Evolutionary conservation across 1,284 basidiomycete genomes (phyloP).

Genomic region (Schizophyllum commune): DNA sequence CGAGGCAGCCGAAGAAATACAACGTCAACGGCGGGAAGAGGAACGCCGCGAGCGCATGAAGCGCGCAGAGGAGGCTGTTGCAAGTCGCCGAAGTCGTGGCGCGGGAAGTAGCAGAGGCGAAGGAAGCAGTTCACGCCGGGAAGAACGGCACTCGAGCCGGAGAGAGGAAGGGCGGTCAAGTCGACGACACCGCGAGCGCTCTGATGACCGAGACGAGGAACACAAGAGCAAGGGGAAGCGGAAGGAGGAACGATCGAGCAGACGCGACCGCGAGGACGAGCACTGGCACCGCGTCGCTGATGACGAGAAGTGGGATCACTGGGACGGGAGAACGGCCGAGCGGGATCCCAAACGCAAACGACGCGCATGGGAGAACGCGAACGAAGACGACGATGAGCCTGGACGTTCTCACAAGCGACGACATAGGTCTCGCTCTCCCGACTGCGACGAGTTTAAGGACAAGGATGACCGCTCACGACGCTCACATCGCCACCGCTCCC

Average conservation of each 20-base stretch:
- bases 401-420: slow-evolving; percentile 4
- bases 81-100: slow-evolving; percentile 41
- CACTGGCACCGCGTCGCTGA: slow-evolving; percentile 8
- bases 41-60: slow-evolving; percentile 51
- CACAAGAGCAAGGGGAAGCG: slow-evolving; percentile 23
- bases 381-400: slow-evolving; percentile 24
- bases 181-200: background rate
- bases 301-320: slow-evolving; percentile 36
- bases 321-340: slow-evolving; percentile 39
- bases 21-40: slow-evolving; percentile 54
- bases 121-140: slow-evolving; percentile 1
- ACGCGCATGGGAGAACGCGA: slow-evolving; percentile 35
- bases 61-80: slow-evolving; percentile 63
- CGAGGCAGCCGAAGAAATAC: slow-evolving; percentile 63
- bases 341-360: slow-evolving; percentile 30
- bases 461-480: background rate
- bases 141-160: background rate
- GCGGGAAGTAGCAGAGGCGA: slow-evolving; percentile 22
- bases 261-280: slow-evolving; percentile 10
- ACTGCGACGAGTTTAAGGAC: slow-evolving; percentile 2
- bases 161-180: background rate
- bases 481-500: background rate
- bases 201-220: no score
- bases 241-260: slow-evolving; percentile 10
- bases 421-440: background rate